Evolutionary conservation across 2,329 filamentous ascomycete genomes (phyloP).

Genomic region (Ciborinia camelliae): DNA sequence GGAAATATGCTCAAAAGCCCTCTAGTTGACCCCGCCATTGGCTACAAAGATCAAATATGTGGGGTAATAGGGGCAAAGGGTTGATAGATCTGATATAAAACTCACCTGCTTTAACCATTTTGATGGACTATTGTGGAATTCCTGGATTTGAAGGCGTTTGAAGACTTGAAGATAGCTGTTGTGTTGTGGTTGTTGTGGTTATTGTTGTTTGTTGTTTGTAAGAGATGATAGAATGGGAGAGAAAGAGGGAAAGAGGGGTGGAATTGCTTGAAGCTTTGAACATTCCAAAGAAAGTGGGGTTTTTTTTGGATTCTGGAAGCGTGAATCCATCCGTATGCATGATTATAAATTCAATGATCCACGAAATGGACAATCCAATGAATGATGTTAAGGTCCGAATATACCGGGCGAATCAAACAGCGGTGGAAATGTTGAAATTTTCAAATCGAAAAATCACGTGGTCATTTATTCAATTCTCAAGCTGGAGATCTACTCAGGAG

Average conservation of each 20-base stretch:
- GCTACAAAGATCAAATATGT: conserved; percentile 8
- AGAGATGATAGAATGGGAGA: conserved; percentile 13
- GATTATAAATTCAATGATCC: conserved; percentile 13
- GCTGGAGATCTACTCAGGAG: too few relatives aligned
- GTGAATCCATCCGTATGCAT: background rate
- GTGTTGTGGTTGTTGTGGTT: conserved; percentile 10
- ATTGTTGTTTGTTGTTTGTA: background rate
- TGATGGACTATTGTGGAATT: conserved; percentile 51
- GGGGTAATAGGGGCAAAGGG: conserved; percentile 15
- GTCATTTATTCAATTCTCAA: too few relatives aligned
- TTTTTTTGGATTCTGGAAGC: background rate
- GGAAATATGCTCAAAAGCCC: conserved; percentile 61
- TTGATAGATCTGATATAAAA: conserved; percentile 33
- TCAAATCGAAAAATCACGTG: background rate
- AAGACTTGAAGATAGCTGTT: background rate
- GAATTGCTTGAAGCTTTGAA: background rate
- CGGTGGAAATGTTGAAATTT: too few relatives aligned
- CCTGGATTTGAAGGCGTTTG: conserved; percentile 8
- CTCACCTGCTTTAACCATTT: conserved; percentile 98
- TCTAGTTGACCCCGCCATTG: conserved; percentile 41
- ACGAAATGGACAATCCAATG: too few relatives aligned
- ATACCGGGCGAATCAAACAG: background rate
- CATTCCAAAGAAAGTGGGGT: conserved; percentile 17
- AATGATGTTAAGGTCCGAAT: background rate
- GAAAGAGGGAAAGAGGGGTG: conserved; percentile 10